phyloP scores from a whole-genome alignment of 192 early-diverging fungal genomes.

The Mortierella alpina region DNA sequence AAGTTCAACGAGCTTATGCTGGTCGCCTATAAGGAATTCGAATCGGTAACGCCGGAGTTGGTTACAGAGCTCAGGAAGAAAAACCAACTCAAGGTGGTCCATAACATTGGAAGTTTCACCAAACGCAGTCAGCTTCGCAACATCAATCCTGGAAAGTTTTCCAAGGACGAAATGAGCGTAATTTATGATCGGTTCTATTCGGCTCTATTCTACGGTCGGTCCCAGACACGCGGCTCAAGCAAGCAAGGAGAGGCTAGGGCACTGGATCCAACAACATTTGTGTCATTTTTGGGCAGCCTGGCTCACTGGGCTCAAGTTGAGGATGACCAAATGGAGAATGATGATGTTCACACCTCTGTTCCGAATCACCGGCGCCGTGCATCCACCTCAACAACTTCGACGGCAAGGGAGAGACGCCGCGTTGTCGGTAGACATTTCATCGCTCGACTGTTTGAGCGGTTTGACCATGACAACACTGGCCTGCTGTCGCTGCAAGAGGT shows the following conservation, averaged over 20 bases:
- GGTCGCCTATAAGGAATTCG: constrained; percentile 92
- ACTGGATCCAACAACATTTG: constrained; percentile 78
- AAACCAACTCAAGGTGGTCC: constrained; percentile 90
- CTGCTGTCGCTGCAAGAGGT: constrained; percentile 82
- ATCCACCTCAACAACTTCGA: constrained; percentile 36
- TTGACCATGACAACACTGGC: constrained; percentile 63
- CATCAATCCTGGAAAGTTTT: constrained; percentile 80
- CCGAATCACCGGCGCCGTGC: constrained; percentile 42
- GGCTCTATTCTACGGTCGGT: constrained; percentile 74
- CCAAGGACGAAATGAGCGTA: constrained; percentile 85
- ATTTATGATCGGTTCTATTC: constrained; percentile 92
- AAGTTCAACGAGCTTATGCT: constrained; percentile 94
- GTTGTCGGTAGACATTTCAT: constrained; percentile 55
- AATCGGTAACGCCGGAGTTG: constrained; percentile 76
- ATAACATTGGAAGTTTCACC: constrained; percentile 92
- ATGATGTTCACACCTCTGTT: constrained; percentile 13
- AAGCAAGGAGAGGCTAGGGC: constrained; percentile 53
- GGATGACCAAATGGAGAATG: constrained; percentile 40
- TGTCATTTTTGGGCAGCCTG: constrained; percentile 79
- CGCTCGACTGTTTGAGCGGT: constrained; percentile 58
- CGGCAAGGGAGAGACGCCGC: constrained; percentile 39
- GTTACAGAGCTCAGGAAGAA: constrained; percentile 85
- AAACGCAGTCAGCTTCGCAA: constrained; percentile 91
- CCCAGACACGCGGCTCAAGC: constrained; percentile 36
- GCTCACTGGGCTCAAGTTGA: constrained; percentile 72